Base-by-base conservation (phyloP, 768 basidiomycete genomes). In the Dentipellis fragilis region DNA sequence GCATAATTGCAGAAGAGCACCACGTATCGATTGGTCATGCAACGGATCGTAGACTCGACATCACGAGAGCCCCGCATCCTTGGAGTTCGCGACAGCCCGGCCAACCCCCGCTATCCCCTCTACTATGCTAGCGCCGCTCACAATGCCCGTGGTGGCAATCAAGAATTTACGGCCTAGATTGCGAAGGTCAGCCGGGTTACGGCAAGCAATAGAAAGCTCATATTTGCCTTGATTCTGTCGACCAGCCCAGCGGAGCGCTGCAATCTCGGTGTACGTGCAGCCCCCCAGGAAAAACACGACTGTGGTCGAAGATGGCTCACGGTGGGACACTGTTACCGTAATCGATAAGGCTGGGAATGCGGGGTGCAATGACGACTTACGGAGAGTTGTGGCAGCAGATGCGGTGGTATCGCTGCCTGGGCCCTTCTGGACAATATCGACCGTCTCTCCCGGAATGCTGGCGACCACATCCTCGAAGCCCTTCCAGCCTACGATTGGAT, bases 261-360 rank as follows among this genome's bases (percentile, higher is more conserved):
- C 86, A 57, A 98, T 93, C 73, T 98, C 96, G 9, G 95, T 95
- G 63, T 90, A 96, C 11, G 96, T 99, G 68, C 93, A 93, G 4
- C 95, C 96, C 23, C 96, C 96, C 35, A 98, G 71, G 80, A 98
- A 97, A 72, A 97, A 96, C 10, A 99, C 89, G 16, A 95, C 80
- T 2, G 93, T 95, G 5, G 87, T 95, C 8, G 83, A 88, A 29
- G 29, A 29, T 29, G 29, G 29, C 29, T 29, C 29, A 29, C 29
- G 29, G 29, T 29, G 29, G 29, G 29, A 29, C 29, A 29, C 29
- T 29, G 29, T 29, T 29, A 29, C 29, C 29, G 29, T 29, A 29
- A 29, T 29, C 3, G 29, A 29, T 29, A 29, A 29, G 29, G 29
- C 29, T 29, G 29, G 29, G 29, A 19, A 58, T 50, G 23, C 19